A percentile compares a stretch with the other conserved stretches of the same genome.
Evolutionary conservation across 2,329 filamentous ascomycete species (phyloP).

Genomic region (Trichoderma brevicompactum): DNA sequence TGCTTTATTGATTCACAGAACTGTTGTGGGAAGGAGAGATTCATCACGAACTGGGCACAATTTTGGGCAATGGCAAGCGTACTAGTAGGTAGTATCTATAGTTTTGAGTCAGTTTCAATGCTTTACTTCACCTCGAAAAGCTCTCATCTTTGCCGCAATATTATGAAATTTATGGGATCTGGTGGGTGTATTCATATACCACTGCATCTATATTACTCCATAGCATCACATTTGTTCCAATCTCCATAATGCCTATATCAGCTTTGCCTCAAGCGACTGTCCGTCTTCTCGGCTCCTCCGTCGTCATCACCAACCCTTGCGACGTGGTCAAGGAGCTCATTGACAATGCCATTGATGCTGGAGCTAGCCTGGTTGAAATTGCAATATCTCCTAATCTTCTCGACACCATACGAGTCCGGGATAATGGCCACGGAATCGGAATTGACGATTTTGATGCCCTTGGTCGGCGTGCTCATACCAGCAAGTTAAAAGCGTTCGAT

Average conservation of each 20-base stretch:
- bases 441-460: conserved; percentile 63
- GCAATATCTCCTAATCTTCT: conserved; percentile 67
- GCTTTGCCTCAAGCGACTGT: conserved; percentile 54
- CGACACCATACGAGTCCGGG: conserved; percentile 70
- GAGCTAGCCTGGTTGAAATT: conserved; percentile 68
- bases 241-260: conserved; percentile 53
- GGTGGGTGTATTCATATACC: not conserved
- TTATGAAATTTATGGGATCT: no score
- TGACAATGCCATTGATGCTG: conserved; percentile 76
- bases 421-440: conserved; percentile 74
- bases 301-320: conserved; percentile 62
- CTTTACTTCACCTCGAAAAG: not conserved
- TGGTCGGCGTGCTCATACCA: conserved; percentile 72
- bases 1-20: not conserved
- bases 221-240: not conserved
- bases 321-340: conserved; percentile 75
- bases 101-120: not conserved
- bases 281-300: conserved; percentile 63
- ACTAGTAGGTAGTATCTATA: not conserved
- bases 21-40: not conserved
- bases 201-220: not conserved
- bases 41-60: no score
- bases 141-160: no score
- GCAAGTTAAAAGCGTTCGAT: conserved; percentile 69
- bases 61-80: no score